These are phyloP conservation scores for Ilyonectria sp. DNA, from an alignment of 2,329 filamentous ascomycete genomes.

Conservation along the genomic window DNA sequence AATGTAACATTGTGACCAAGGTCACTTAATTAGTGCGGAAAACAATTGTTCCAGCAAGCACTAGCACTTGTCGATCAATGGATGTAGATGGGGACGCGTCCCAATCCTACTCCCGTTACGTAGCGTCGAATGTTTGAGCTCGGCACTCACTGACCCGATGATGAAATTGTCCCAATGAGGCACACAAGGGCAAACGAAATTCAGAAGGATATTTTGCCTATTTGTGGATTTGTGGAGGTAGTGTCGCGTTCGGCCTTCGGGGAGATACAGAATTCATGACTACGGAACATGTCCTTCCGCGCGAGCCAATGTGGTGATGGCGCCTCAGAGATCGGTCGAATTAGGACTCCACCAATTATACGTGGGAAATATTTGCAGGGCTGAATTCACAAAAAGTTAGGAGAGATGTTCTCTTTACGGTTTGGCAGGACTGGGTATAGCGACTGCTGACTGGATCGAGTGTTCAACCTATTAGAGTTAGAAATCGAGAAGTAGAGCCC, in stretches of 20 bases:
- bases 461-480: too few relatives aligned
- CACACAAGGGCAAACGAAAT: neutral
- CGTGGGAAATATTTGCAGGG: too few relatives aligned
- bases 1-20: neutral
- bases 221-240: neutral
- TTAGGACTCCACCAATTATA: neutral
- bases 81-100: neutral
- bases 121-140: neutral
- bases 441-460: too few relatives aligned
- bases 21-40: neutral
- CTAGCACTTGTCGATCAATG: neutral
- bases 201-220: neutral
- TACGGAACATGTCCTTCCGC: neutral
- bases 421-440: too few relatives aligned
- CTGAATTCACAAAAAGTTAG: too few relatives aligned
- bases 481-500: too few relatives aligned
- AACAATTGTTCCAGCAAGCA: neutral
- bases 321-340: neutral
- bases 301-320: neutral
- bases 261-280: neutral
- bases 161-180: neutral
- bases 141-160: constrained; percentile 9
- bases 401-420: too few relatives aligned
- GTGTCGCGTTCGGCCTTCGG: neutral
- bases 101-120: neutral